phyloP scores from a whole-genome alignment of 305 asterid species.

The Solanum hybrid region DNA sequence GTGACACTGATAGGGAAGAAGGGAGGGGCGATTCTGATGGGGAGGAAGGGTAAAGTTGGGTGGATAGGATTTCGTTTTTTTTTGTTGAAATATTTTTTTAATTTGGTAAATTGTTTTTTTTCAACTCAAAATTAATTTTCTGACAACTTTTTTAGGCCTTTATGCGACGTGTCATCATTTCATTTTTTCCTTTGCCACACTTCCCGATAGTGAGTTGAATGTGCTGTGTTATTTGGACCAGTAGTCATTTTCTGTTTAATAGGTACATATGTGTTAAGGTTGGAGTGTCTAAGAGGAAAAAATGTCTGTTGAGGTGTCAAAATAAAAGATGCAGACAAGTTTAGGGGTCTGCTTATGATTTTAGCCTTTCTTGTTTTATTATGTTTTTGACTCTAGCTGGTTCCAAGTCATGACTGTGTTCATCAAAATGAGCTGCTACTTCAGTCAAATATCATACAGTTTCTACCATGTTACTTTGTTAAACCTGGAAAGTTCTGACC shows the following conservation, averaged over 20 bases:
- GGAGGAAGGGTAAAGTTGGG: neutral
- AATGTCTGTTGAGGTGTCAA: neutral
- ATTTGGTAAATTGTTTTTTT: neutral
- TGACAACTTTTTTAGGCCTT: neutral
- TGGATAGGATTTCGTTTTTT: neutral
- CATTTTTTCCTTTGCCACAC: neutral
- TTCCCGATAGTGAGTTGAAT: neutral
- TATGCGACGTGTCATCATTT: neutral
- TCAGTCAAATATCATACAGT: neutral
- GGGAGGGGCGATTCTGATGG: neutral
- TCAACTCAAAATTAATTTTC: neutral
- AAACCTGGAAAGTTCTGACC: neutral
- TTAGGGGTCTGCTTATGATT: neutral
- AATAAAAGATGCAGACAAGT: neutral
- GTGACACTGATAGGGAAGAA: neutral
- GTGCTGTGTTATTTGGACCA: neutral
- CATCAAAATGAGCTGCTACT: neutral
- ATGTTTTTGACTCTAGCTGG: neutral
- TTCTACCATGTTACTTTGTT: neutral
- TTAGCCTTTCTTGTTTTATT: neutral
- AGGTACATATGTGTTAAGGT: neutral
- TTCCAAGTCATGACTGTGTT: neutral
- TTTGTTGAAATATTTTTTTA: neutral
- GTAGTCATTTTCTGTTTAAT: neutral
- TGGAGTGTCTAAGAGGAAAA: neutral